Evolutionary conservation across 768 basidiomycete species (phyloP), one percentile per base, ranked within the genome.

Genomic region (Mycena venus): DNA sequence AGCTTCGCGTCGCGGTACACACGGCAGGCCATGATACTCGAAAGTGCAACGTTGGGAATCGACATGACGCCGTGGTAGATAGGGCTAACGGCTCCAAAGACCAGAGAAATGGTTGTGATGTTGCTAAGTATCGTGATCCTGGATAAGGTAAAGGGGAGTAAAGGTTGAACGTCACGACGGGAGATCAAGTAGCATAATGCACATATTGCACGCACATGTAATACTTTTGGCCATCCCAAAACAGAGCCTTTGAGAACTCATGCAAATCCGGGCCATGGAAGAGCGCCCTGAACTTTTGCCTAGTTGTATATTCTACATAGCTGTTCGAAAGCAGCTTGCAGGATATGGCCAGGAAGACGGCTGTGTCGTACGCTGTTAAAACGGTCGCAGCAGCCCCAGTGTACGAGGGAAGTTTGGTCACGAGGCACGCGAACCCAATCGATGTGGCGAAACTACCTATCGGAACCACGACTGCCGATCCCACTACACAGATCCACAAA

Each of bases 401-500:
- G 49, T 77, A 81, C n/a, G 65, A 8, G 23, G 77, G 29, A 5
- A 79, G 55, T 27, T 55, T 32, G 1, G 72, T 74, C 42, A 72
- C 67, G 21, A 82, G 56, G 70, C 84, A 84, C 51, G 75, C 51
- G 8, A 81, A 19, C 82, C 75, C 61, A 76, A 27, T 10, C 21
- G 63, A 47, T 69, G 0, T 75, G n/a, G n/a, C n/a, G 80, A 14
- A 1, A 11, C 47, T 23, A 12, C 78, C 80, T n/a, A 82, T 67
- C 1, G 82, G 78, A 10, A 80, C 73, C 3, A 79, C 73, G 11
- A 84, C 31, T n/a, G 79, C 67, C 0, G 73, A 73, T 11, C 75
- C 84, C 29, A 84, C 42, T 17, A 83, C 79, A 1, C 66, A 68
- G 19, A 84, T 66, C 85, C 85, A 86, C 21, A 84, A 75, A 12